Percentiles rank a stretch among this genome's conserved stretches.
These are phyloP conservation scores for Calonectria multiphialidica DNA, from an alignment of 2,329 filamentous ascomycete species.

Conservation along the genomic window DNA sequence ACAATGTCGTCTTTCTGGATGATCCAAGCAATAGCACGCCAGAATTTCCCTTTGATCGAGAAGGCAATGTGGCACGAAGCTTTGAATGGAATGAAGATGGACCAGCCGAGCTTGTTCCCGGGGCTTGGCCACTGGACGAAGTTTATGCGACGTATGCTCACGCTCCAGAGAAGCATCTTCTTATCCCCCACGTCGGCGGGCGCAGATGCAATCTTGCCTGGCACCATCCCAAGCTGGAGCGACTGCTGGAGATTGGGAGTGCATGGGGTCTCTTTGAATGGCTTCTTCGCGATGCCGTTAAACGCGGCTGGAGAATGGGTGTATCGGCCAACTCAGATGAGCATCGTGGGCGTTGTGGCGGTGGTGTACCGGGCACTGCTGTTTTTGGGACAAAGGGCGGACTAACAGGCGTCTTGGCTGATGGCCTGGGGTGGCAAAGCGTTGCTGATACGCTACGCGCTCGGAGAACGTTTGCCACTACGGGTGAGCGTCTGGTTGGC, in stretches of 20 bases:
- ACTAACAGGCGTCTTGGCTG: conserved; percentile 40
- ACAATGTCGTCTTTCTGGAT: conserved; percentile 47
- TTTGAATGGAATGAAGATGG: conserved; percentile 53
- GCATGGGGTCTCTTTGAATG: conserved; percentile 52
- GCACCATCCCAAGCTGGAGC: conserved; percentile 51
- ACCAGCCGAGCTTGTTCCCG: conserved; percentile 32
- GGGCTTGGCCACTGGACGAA: conserved; percentile 52
- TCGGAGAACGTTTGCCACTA: conserved; percentile 47
- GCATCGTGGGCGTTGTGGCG: conserved; percentile 51
- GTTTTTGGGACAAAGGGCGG: conserved; percentile 15
- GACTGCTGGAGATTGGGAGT: conserved; percentile 50
- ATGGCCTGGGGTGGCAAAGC: background rate
- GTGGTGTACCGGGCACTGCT: conserved; percentile 40
- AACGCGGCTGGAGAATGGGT: conserved; percentile 48
- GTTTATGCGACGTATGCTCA: conserved; percentile 52
- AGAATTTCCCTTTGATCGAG: conserved; percentile 47
- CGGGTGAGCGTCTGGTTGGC: conserved; percentile 45
- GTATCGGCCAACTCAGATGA: conserved; percentile 52
- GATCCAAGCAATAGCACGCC: conserved; percentile 34
- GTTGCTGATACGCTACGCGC: conserved; percentile 42
- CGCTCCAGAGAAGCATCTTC: conserved; percentile 44
- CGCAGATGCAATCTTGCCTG: conserved; percentile 49
- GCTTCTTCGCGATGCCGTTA: conserved; percentile 47
- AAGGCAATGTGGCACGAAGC: conserved; percentile 49
- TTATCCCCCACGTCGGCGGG: conserved; percentile 53